Percentiles rank a stretch among this genome's conserved stretches.
Conservation (phyloP, 768 basidiomycete genomes). For the Lyophyllum atratum region DNA sequence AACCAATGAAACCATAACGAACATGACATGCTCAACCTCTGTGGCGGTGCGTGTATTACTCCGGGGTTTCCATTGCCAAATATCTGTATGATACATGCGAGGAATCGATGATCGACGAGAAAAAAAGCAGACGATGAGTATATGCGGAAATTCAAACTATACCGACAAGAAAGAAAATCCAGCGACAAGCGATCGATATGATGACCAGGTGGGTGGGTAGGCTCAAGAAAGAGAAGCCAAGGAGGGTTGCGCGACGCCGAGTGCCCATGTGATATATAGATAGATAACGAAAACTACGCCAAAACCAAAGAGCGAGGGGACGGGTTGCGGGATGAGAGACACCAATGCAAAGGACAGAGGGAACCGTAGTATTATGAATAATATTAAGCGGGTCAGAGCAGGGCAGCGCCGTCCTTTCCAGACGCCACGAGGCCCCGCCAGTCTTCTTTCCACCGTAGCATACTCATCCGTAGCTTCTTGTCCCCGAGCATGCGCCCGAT, state of each 20-base stretch:
- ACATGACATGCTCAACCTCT: no score
- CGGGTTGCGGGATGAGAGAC: neutral
- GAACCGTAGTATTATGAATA: neutral
- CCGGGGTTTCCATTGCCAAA: neutral
- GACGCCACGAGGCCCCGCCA: slow-evolving; percentile 73
- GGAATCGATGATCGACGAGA: neutral
- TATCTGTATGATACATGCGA: neutral
- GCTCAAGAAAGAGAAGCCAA: neutral
- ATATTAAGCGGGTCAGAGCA: slow-evolving; percentile 28
- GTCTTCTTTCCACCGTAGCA: slow-evolving; percentile 76
- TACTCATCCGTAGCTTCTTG: slow-evolving; percentile 69
- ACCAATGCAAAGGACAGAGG: neutral
- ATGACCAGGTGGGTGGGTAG: neutral
- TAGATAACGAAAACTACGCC: neutral
- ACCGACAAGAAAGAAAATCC: neutral
- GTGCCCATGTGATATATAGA: neutral
- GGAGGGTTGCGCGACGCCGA: neutral
- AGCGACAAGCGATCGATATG: neutral
- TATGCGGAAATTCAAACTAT: neutral
- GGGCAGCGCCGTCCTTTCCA: slow-evolving; percentile 61
- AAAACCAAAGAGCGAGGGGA: neutral
- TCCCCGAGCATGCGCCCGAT: slow-evolving; percentile 60
- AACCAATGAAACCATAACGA: no score
- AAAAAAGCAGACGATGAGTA: neutral
- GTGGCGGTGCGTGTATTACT: neutral